phyloP scores from a whole-genome alignment of 257 asterid genomes.

The Rehmannia glutinosa region DNA sequence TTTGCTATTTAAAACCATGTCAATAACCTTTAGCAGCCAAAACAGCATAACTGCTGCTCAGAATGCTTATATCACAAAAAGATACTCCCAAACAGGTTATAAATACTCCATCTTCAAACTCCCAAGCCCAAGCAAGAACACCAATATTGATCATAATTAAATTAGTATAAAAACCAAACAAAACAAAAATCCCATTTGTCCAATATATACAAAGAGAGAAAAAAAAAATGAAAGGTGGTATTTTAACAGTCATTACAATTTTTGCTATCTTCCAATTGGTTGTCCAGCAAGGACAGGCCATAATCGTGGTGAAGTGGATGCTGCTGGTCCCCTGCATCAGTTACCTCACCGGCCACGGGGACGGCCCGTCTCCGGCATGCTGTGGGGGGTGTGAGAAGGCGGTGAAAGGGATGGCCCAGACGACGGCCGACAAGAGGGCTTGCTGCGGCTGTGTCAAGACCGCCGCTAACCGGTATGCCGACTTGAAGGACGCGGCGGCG shows the following conservation, averaged over 20 bases:
- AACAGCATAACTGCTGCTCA: slow-evolving; percentile 2
- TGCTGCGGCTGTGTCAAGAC: slow-evolving; percentile 33
- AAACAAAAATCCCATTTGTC: neutral
- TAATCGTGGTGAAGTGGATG: slow-evolving; percentile 34
- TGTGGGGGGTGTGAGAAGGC: slow-evolving; percentile 25
- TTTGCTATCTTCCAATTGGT: slow-evolving; percentile 8
- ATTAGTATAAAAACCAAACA: neutral
- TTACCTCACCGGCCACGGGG: slow-evolving; percentile 14
- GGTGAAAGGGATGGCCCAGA: slow-evolving; percentile 11
- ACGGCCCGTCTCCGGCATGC: slow-evolving; percentile 21
- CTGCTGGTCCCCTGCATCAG: slow-evolving; percentile 24
- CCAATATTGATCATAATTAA: neutral
- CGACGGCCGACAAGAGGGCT: slow-evolving; percentile 23
- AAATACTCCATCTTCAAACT: neutral
- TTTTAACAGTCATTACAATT: slow-evolving; percentile 3
- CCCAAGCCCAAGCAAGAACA: neutral
- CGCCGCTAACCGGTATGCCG: slow-evolving; percentile 21
- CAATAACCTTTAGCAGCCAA: neutral
- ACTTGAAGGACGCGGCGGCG: slow-evolving; percentile 33
- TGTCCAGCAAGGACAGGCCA: slow-evolving; percentile 21
- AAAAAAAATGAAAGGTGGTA: slow-evolving; percentile 20
- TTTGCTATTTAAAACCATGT: neutral
- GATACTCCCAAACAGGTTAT: neutral
- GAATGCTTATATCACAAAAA: neutral
- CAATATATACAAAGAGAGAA: neutral